Evolutionary conservation across 192 early-diverging fungal species (phyloP).

Genomic region (Umbelopsis sp.): DNA sequence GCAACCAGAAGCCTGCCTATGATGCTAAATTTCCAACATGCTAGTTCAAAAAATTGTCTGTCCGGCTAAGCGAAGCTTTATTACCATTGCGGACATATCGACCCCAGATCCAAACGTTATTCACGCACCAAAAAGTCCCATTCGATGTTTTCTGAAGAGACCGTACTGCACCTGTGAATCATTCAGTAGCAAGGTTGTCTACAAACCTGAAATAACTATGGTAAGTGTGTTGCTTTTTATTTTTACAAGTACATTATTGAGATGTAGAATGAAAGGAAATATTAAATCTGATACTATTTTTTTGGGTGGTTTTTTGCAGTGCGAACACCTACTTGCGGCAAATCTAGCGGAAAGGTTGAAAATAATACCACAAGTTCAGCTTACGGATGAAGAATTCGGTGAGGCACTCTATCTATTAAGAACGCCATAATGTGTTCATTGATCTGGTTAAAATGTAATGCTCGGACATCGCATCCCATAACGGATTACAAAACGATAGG

Average conservation of each 20-base stretch:
- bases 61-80: slow-evolving; percentile 2
- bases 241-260: slow-evolving; percentile 4
- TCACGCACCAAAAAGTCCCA: background rate
- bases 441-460: background rate
- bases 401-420: slow-evolving; percentile 7
- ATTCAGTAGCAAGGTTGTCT: slow-evolving; percentile 2
- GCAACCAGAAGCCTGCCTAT: background rate
- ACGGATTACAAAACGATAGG: too few species aligned
- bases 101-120: background rate
- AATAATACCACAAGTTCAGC: background rate
- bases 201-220: background rate
- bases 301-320: background rate
- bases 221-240: background rate
- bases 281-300: background rate
- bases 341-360: slow-evolving; percentile 10
- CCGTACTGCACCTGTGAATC: background rate
- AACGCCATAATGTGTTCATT: background rate
- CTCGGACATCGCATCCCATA: too few species aligned
- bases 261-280: background rate
- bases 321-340: slow-evolving; percentile 10
- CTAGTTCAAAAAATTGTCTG: slow-evolving; percentile 1
- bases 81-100: background rate
- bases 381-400: slow-evolving; percentile 2
- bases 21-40: background rate
- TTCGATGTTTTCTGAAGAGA: slow-evolving; percentile 1